Evolutionary conservation across 345 rosid species (phyloP), one percentile per base, ranked within the genome.

Genomic region (Arabidopsis arenosa): DNA sequence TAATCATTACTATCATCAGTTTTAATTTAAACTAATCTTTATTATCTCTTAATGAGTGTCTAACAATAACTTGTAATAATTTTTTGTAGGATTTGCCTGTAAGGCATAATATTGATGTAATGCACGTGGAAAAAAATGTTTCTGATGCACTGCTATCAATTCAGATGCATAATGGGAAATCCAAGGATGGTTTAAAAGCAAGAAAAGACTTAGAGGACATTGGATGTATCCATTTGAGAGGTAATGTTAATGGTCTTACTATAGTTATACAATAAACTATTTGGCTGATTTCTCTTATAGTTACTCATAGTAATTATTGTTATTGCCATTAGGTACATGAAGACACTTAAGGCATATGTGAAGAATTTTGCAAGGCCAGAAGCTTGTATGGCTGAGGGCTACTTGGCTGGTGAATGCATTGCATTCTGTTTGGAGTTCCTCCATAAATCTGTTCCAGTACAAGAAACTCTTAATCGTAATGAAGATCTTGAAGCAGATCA

Each of bases 271-370:
- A n/a, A n/a, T n/a, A n/a, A n/a, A n/a, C 28, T 26, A 26, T 26
- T 26, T 1, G 28, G 1, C 1, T 26, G 28, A 26, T 26, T 1
- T 26, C 28, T 26, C 28, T 26, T 26, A 26, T 26, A 1, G 28
- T n/a, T n/a, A n/a, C n/a, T n/a, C n/a, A n/a, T n/a, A n/a, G n/a
- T n/a, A n/a, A n/a, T n/a, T n/a, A n/a, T n/a, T n/a, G n/a, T n/a
- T n/a, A n/a, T n/a, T n/a, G n/a, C n/a, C n/a, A n/a, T n/a, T 52
- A 52, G 57, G 57, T 52, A 21, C 33, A 52, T 52, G 57, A 52
- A 52, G 30, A 23, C 23, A 9, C 33, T 52, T 2, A 52, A 52
- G 32, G 13, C 57, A 0, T 52, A 21, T 52, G n/a, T n/a, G n/a
- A n/a, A n/a, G n/a, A n/a, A n/a, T n/a, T n/a, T n/a, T n/a, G n/a